Evolutionary conservation across 1,284 basidiomycete genomes (phyloP), one percentile per base, ranked within the genome.

Genomic region (Trichosporon sp.): DNA sequence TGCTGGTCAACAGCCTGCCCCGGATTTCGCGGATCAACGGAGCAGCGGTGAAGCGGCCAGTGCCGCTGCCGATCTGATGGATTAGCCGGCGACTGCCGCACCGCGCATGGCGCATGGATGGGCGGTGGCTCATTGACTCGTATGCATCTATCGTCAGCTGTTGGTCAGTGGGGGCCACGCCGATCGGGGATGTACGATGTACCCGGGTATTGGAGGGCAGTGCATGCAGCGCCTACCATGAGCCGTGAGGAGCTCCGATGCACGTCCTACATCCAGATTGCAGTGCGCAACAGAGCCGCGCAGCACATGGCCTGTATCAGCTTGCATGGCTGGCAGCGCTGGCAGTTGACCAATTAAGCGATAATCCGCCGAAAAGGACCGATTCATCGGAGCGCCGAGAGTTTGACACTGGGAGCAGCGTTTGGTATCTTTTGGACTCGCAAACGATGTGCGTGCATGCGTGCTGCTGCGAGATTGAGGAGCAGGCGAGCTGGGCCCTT

Each of bases 321-420:
- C 7, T 2, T 21, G 51, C 8, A 54, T 21, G 7, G 51, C 51
- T 54, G 51, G 51, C 26, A 26, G 26, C 26, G 26, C 26, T 26
- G 26, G 51, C 51, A 19, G n/a, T 4, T 16, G 51, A 21, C 12
- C 31, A 63, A 63, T n/a, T 37, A 35, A 35, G 59, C 59, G 59
- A 63, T 32, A 35, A 63, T 63, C 59, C 59, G 59, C 59, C 59
- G 59, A 63, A 35, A 63, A 63, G 59, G 59, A 35, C 59, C 59
- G 31, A 32, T 32, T n/a, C 16, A 16, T 35, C 59, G 59, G 59
- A 63, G 59, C 59, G 51, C 51, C 51, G 51, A 54, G 51, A 16
- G n/a, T 54, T 21, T 26, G 26, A 26, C 26, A 26, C 26, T 26
- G 26, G 26, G 26, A 26, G 26, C 26, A 26, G 26, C 26, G 26